Base-by-base conservation (phyloP, 371 early-diverging fungal species). In the Gilbertella persicaria region DNA sequence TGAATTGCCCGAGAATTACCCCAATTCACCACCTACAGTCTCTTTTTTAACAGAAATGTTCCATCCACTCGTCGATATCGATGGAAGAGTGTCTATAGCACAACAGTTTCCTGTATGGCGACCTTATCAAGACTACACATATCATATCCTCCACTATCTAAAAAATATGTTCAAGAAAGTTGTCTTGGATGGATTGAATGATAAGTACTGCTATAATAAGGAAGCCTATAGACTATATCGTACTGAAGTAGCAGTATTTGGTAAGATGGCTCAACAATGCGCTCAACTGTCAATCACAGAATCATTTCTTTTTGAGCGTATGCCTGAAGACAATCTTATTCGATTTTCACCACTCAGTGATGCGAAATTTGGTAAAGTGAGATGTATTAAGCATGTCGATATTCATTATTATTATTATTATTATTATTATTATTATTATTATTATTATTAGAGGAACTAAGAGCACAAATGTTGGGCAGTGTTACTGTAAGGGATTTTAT, bases 61-160 rank as follows among this genome's bases (percentile, higher is more conserved):
- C 74, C 99, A 99, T 70, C 99, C 99, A 24, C 79, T 97, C 21
- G 86, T 98, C 8, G 91, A 93, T 60, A 62, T 64, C 12, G 80
- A 77, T 5, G 90, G 93, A 5, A 67, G 75, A 21, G 74, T 94
- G 50, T 82, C 82, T 1, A 62, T 93, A 3, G 69, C 84, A 36
- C 89, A 89, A 45, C 90, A 87, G 64, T 93, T 94, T 53, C 85
- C 89, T 4, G 75, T 77, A 36, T 94, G 94, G 94, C 67, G 87
- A 54, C 88, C 94, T n/a, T 77, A 89, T 52, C 86, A 85, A 62
- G 89, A 93, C 62, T 88, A 85, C 53, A 82, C 94, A 9, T 83
- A 84, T 56, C 92, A 95, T 59, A 78, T 94, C 2, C 77, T 95
- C 53, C 89, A 90, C 63, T 94, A 91, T 58, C 60, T 94, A 33